phyloP scores from a whole-genome alignment of 192 early-diverging fungal species.

The Rhizophagus prolifer region DNA sequence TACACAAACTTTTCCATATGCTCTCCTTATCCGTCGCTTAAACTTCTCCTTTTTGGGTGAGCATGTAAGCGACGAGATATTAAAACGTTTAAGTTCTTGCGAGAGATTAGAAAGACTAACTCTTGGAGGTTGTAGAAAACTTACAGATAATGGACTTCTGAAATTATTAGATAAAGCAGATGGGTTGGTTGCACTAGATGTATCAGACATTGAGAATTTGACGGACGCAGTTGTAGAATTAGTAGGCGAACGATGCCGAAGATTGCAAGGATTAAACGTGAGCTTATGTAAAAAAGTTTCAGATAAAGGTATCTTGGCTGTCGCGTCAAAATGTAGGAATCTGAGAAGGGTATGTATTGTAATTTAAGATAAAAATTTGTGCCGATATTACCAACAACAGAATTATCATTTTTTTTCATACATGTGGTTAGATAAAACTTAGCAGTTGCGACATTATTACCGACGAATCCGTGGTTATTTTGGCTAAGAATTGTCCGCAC shows the following conservation, averaged over 20 bases:
- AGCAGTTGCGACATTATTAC: constrained; percentile 52
- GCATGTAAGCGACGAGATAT: constrained; percentile 40
- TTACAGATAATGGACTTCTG: constrained; percentile 48
- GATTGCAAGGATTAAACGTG: constrained; percentile 56
- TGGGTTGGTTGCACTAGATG: constrained; percentile 49
- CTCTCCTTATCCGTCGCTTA: constrained; percentile 53
- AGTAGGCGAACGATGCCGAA: constrained; percentile 48
- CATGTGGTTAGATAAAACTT: constrained; percentile 51
- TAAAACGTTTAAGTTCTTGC: constrained; percentile 41
- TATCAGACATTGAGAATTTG: constrained; percentile 49
- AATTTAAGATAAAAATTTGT: neutral
- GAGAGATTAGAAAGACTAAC: constrained; percentile 53
- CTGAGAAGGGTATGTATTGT: constrained; percentile 51
- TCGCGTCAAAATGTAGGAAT: constrained; percentile 46
- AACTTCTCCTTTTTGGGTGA: constrained; percentile 53
- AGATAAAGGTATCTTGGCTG: constrained; percentile 42
- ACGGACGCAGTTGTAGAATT: constrained; percentile 43
- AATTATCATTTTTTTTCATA: neutral
- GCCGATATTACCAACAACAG: too few species aligned
- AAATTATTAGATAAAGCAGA: constrained; percentile 40
- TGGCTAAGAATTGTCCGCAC: constrained; percentile 50
- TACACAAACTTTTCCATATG: constrained; percentile 54
- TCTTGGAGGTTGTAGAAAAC: constrained; percentile 44
- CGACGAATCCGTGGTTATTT: constrained; percentile 44
- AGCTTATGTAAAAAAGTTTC: constrained; percentile 49